Evolutionary conservation across 2,329 filamentous ascomycete genomes (phyloP), one percentile per base, ranked within the genome.

Genomic region (Penicillium sp.): DNA sequence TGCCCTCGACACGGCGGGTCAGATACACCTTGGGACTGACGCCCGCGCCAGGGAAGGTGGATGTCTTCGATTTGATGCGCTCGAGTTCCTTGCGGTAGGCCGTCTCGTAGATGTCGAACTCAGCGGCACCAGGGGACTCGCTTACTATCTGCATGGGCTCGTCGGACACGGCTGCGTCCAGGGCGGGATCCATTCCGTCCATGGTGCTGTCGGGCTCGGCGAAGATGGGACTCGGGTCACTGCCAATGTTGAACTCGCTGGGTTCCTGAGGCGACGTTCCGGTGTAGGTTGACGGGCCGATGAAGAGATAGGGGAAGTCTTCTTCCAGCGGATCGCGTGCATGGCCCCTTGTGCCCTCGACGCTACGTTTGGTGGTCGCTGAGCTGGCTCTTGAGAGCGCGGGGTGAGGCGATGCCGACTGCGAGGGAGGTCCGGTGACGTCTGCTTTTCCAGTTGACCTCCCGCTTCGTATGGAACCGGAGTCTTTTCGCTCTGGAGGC

Each of bases 71-170:
- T 63, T 79, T 75, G 68, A 97, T 94, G 15, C 88, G 84, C 59
- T 89, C 84, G 31, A 95, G 85, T 76, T 97, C 91, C 61, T 90
- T 86, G 70, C 91, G 87, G 73, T 96, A 97, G 0, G 94, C 94
- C 0, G 85, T 86, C 73, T 96, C 91, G 74, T 96, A 97, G 59
- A 98, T 89, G 71, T 95, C 88, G 67, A 91, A 91, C 61, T 96
- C 92, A 5, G 91, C 90, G 1, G 88, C 89, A 0, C 89, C 89
- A 2, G 94, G 94, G 1, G 91, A 96, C 75, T 96, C 92, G 34
- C 90, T 91, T 42, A 96, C 88, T 4, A 89, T 73, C 22, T 72
- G 76, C 22, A 69, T 67, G 15, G 63, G 45, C 10, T 58, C 50
- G 12, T 65, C 62, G 7, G 34, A 56, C 15, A 55, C 55, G 28